Conservation (phyloP, 1,139 yeast genomes). For the Blastobotrys arbuscula region DNA sequence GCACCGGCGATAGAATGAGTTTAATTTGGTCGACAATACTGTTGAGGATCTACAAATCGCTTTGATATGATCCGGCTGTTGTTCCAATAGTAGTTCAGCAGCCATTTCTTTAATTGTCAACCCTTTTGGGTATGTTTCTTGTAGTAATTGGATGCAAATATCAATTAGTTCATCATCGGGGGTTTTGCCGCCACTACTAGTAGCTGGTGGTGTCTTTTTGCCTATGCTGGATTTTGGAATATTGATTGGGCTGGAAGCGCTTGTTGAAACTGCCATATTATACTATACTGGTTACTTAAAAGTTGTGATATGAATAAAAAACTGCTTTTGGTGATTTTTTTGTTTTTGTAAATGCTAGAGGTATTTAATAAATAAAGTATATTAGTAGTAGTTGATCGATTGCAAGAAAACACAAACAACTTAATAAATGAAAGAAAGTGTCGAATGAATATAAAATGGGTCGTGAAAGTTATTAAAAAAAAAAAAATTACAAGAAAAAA, state of each 20-base stretch:
- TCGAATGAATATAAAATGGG: constrained; percentile 5
- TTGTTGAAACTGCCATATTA: constrained; percentile 4
- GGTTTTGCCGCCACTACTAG: constrained; percentile 10
- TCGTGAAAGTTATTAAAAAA: neutral
- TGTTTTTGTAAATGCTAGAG: neutral
- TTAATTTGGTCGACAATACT: constrained; percentile 32
- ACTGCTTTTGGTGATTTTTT: neutral
- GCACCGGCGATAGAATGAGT: constrained; percentile 30
- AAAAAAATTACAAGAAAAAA: neutral
- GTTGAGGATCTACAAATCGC: constrained; percentile 29
- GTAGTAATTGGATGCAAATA: constrained; percentile 25
- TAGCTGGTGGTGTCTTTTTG: neutral
- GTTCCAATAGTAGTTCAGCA: constrained; percentile 20
- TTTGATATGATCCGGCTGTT: constrained; percentile 16
- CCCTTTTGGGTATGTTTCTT: constrained; percentile 24
- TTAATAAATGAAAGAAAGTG: neutral
- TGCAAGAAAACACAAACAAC: neutral
- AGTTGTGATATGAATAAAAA: neutral
- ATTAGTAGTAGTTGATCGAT: neutral
- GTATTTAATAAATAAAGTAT: too few species aligned
- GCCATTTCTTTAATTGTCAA: constrained; percentile 32
- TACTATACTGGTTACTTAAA: neutral
- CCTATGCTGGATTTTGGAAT: too few species aligned
- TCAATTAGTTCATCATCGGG: constrained; percentile 22
- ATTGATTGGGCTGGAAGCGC: neutral